Evolutionary conservation across 805 yeast species (phyloP), one percentile per base, ranked within the genome.

Genomic region (Ascoidea rubescens): DNA sequence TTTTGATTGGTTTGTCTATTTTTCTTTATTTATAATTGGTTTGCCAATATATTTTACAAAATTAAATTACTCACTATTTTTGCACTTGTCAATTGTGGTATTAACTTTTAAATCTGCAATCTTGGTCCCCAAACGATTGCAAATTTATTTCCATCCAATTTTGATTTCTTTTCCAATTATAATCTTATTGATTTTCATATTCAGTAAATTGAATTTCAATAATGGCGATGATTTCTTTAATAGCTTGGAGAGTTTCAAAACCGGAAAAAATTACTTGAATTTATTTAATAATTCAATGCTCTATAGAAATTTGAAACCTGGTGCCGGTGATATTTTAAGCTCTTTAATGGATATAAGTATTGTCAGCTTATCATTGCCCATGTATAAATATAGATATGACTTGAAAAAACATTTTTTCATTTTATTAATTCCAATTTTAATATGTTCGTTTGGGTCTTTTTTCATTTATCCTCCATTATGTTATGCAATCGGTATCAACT

Each of bases 271-370:
- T 12, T 86, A 86, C 59, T 62, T 82, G 48, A 66, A 73, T 53
- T 69, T 86, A 31, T 82, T 84, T 63, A 74, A 74, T 57, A 63
- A 67, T 31, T 51, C 48, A 46, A 31, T 32, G 5, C 45, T 55
- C 30, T 55, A 56, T 51, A 60, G 60, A 21, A 55, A 65, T 28
- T 59, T 62, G 4, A 74, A 79, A 75, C 93, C 95, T 0, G 95
- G 95, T 0, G 86, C 90, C 12, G 95, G 95, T 2, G 95, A 86
- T 61, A 70, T 86, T 16, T 71, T 86, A 45, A 63, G 80, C 5
- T 75, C 89, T 0, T 64, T 85, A 57, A 81, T 86, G 84, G 93
- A 85, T 59, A 74, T 84, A 6, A 78, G 88, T 1, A 86, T 86
- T 64, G 89, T 84, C 0, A 77, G 91, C 1, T 69, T 86, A 47